A percentile compares a stretch with the other conserved stretches of the same genome.
Conservation (phyloP, 495 filamentous ascomycete species). For the Extremus antarcticus region DNA sequence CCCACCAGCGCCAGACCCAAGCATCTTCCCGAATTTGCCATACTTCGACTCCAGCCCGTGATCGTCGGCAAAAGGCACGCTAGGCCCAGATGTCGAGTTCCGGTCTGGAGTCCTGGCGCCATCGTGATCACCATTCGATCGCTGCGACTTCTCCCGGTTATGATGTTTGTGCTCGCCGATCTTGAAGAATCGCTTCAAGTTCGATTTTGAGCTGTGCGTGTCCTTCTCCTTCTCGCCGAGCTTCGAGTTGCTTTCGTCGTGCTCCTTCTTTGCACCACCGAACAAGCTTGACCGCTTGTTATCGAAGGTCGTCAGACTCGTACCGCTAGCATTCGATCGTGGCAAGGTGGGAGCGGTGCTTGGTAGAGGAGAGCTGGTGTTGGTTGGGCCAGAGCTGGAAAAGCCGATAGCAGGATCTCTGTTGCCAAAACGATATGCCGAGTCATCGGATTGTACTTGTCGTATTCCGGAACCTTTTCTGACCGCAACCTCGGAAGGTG, state of each 20-base stretch:
- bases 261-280: conserved; percentile 26
- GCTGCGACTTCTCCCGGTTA: conserved; percentile 50
- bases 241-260: conserved; percentile 36
- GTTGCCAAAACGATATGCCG: conserved; percentile 63
- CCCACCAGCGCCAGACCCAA: conserved; percentile 89
- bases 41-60: conserved; percentile 86
- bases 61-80: conserved; percentile 86
- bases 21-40: conserved; percentile 84
- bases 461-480: conserved; percentile 59
- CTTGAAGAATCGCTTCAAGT: conserved; percentile 87
- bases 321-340: conserved; percentile 13
- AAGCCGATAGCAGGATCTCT: conserved; percentile 42
- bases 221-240: conserved; percentile 12
- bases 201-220: conserved; percentile 53
- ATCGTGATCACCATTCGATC: conserved; percentile 43
- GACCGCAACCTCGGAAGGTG: conserved; percentile 65
- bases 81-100: conserved; percentile 42
- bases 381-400: conserved; percentile 31
- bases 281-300: conserved; percentile 40
- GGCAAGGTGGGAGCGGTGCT: conserved; percentile 9
- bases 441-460: conserved; percentile 43
- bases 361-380: conserved; percentile 13
- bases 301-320: conserved; percentile 18
- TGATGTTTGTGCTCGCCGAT: conserved; percentile 50
- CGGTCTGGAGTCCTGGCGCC: conserved; percentile 32